Base-by-base conservation (phyloP, 2,329 filamentous ascomycete species). In the Aspergillus niger region DNA sequence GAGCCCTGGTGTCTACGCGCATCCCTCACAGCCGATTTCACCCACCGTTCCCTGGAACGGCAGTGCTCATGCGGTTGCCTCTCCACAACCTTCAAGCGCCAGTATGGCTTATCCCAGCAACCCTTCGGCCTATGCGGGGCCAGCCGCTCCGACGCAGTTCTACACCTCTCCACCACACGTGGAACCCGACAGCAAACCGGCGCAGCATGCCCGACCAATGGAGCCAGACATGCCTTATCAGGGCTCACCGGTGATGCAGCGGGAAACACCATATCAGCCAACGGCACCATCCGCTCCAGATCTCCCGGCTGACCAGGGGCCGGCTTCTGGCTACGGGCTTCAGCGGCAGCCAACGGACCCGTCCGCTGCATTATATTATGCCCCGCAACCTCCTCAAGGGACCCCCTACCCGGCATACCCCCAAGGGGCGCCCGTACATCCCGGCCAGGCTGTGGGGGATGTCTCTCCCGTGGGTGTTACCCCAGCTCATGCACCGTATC, bases 1-100 rank as follows among this genome's bases (percentile, higher is more conserved):
- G 59, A 70, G 65, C 13, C 63, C 70, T 24, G 59, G 63, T 36
- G 57, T 66, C 49, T 69, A 70, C 59, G 63, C 62, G 39, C 61
- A 63, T 51, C 57, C 62, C 15, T 22, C 56, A 41, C 67, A 63
- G 28, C 24, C 64, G 5, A 62, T 66, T 43, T 51, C 61, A 8
- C 63, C 63, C 17, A 65, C 51, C 51, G 43, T 64, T 30, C 39
- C 65, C 1, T 72, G 70, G 70, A 69, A 65, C 58, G 66, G 61
- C 24, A 63, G 49, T n/a, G 15, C 61, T 5, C 65, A 66, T 30
- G 57, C 65, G 36, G 52, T 66, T 52, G 54, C 65, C 20, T 69
- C 71, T 15, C 68, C 71, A 28, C 65, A 61, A 38, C 62, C 61
- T 3, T 39, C 65, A 15, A 63, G 64, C 26, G 26, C 62, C 50